Evolutionary conservation across 805 yeast genomes (phyloP).

Genomic region (Brettanomyces bruxellensis): DNA sequence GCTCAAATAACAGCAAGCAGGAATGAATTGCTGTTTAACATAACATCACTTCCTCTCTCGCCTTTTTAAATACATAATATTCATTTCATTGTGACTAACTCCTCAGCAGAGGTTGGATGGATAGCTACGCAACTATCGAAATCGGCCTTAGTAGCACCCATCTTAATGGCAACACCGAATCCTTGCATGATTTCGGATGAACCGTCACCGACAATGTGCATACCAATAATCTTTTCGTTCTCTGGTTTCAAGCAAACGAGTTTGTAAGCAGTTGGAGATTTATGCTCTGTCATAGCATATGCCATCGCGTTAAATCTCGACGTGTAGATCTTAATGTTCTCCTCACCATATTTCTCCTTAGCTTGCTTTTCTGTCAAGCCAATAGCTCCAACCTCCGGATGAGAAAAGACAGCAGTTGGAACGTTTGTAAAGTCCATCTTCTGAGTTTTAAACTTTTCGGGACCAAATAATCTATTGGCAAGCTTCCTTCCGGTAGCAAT

Average conservation of each 20-base stretch:
- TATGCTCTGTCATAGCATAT: slow-evolving; percentile 75
- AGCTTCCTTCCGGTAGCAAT: slow-evolving; percentile 96
- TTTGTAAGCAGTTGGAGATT: slow-evolving; percentile 84
- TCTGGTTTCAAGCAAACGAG: slow-evolving; percentile 60
- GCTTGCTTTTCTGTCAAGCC: slow-evolving; percentile 84
- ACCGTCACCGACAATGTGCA: slow-evolving; percentile 87
- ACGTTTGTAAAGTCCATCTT: slow-evolving; percentile 81
- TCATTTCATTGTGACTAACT: slow-evolving; percentile 67
- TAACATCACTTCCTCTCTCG: too few species aligned
- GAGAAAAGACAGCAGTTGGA: slow-evolving; percentile 96
- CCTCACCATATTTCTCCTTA: slow-evolving; percentile 65
- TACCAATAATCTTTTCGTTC: slow-evolving; percentile 90
- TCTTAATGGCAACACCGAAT: slow-evolving; percentile 94
- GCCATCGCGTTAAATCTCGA: slow-evolving; percentile 87
- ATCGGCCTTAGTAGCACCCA: slow-evolving; percentile 98
- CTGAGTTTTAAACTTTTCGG: slow-evolving; percentile 55
- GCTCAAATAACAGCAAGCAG: too few species aligned
- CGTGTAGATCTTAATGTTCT: slow-evolving; percentile 70
- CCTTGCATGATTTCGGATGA: slow-evolving; percentile 95
- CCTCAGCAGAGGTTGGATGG: slow-evolving; percentile 98
- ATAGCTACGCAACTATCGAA: slow-evolving; percentile 96
- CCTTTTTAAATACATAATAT: neutral
- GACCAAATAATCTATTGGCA: slow-evolving; percentile 87
- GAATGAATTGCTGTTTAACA: too few species aligned
- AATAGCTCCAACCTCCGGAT: slow-evolving; percentile 94